Evolutionary conservation across 2,329 filamentous ascomycete species (phyloP).

Genomic region (Purpureocillium takamizusanense): DNA sequence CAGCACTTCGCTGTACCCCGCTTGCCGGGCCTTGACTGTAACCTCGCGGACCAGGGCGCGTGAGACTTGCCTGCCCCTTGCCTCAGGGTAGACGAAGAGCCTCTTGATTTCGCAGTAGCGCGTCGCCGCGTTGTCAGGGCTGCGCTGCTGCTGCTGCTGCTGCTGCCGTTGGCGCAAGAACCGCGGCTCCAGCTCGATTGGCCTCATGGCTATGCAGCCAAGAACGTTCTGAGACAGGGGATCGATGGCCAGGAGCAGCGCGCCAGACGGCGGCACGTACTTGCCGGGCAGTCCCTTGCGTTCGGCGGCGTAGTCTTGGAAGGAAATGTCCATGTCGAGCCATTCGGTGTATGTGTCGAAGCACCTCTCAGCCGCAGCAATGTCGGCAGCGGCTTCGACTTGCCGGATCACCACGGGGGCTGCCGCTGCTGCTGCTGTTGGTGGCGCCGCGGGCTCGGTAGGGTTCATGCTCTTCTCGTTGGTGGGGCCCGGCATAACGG

Average conservation of each 20-base stretch:
- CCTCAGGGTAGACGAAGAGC: slow-evolving; percentile 17
- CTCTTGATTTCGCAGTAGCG: slow-evolving; percentile 17
- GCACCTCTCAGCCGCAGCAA: slow-evolving; percentile 10
- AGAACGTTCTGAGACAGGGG: slow-evolving; percentile 8
- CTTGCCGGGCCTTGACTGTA: slow-evolving; percentile 4
- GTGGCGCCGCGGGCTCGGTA: neutral
- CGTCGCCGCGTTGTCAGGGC: too few species aligned
- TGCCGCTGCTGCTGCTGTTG: neutral
- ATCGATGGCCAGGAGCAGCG: slow-evolving; percentile 12
- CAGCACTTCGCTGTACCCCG: slow-evolving; percentile 14
- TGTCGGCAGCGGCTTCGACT: slow-evolving; percentile 9
- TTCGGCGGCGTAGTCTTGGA: slow-evolving; percentile 16
- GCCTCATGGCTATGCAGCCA: slow-evolving; percentile 16
- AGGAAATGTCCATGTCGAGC: slow-evolving; percentile 15
- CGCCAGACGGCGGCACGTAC: slow-evolving; percentile 15
- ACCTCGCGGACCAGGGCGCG: slow-evolving; percentile 11
- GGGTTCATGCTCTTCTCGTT: too few species aligned
- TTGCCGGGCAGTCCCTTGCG: slow-evolving; percentile 14
- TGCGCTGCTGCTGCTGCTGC: too few species aligned
- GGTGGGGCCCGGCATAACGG: too few species aligned
- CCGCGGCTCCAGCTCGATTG: slow-evolving; percentile 8
- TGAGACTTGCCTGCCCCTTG: slow-evolving; percentile 13
- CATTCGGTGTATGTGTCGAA: slow-evolving; percentile 16
- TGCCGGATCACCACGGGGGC: slow-evolving; percentile 11
- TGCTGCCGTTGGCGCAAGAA: slow-evolving; percentile 2